Conservation (phyloP, 805 yeast genomes). For the Metschnikowia similis region DNA sequence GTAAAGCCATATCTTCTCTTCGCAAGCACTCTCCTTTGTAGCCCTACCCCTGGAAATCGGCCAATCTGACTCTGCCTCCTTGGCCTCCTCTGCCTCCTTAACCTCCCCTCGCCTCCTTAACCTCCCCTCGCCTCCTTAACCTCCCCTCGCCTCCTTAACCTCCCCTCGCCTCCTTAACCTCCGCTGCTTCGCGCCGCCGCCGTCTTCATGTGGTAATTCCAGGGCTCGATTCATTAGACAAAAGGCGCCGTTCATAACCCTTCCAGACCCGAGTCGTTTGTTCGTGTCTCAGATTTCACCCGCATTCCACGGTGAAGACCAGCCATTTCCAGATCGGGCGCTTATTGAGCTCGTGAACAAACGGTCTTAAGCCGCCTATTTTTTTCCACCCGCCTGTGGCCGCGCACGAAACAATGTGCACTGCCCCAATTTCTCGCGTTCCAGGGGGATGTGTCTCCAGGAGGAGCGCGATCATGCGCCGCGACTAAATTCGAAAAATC, state of each 20-base stretch:
- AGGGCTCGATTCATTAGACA: background rate
- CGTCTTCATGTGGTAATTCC: no score
- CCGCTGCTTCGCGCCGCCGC: no score
- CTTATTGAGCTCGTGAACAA: background rate
- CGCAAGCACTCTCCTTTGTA: no score
- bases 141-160: no score
- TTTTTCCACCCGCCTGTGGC: background rate
- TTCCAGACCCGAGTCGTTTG: background rate
- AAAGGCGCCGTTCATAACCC: background rate
- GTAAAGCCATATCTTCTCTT: no score
- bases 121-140: no score
- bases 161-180: no score
- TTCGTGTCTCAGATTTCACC: background rate
- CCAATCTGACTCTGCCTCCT: no score
- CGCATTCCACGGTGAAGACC: background rate
- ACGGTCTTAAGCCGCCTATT: background rate
- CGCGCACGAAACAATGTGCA: slow-evolving; percentile 3
- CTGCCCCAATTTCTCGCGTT: slow-evolving; percentile 1
- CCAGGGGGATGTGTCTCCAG: background rate
- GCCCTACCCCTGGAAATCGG: no score
- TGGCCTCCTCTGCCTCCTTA: no score
- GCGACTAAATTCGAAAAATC: background rate
- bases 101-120: no score
- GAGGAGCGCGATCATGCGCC: slow-evolving; percentile 4
- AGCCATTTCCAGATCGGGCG: background rate